phyloP scores from a whole-genome alignment of 208 protist species.

The Histomonas meleagridis region DNA sequence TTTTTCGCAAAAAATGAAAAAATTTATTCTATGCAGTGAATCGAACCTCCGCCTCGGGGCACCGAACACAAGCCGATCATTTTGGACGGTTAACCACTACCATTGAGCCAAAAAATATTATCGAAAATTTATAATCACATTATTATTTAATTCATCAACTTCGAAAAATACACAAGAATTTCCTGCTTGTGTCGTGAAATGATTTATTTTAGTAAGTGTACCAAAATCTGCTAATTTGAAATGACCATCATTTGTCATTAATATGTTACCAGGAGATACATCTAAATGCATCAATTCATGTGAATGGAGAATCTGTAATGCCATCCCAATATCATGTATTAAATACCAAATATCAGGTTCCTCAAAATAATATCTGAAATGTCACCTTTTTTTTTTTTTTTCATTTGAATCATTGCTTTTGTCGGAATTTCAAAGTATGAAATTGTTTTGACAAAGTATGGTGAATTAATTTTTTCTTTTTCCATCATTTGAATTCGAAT shows the following conservation, averaged over 20 bases:
- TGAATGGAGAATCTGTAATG: not conserved
- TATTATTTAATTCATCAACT: too few species aligned
- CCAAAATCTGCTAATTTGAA: slow-evolving; percentile 35
- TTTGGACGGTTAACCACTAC: too few species aligned
- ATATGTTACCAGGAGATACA: slow-evolving; percentile 21
- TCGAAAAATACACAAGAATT: too few species aligned
- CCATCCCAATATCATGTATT: slow-evolving; percentile 1
- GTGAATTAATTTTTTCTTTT: too few species aligned
- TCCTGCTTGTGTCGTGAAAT: too few species aligned
- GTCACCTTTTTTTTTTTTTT: not conserved
- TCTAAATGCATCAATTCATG: not conserved
- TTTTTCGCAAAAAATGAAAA: too few species aligned
- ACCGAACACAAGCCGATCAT: too few species aligned
- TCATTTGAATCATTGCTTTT: not conserved
- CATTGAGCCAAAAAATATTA: too few species aligned
- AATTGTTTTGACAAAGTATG: slow-evolving; percentile 25
- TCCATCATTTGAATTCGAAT: too few species aligned
- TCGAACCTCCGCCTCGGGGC: too few species aligned
- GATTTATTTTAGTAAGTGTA: not conserved
- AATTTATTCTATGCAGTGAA: too few species aligned
- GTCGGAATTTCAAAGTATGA: not conserved
- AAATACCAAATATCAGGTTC: not conserved
- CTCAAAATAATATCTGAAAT: not conserved
- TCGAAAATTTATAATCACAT: too few species aligned
- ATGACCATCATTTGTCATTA: not conserved